Evolutionary conservation across 345 rosid species (phyloP), one percentile per base, ranked within the genome.

Genomic region (Eucalyptus rudis): DNA sequence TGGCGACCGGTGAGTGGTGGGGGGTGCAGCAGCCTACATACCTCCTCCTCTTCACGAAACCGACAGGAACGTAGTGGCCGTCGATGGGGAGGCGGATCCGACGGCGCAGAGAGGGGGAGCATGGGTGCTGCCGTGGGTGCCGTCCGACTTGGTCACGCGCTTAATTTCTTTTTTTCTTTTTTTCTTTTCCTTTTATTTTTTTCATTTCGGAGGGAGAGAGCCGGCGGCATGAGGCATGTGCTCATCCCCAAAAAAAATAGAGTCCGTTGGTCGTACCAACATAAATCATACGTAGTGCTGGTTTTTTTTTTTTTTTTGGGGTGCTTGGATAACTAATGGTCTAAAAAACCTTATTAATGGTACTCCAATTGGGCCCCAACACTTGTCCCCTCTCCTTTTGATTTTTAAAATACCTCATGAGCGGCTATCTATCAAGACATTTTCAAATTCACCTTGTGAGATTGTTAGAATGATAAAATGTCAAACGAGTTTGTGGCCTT

Each of bases 161-260:
- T 33, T 64, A 13, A 4, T 27, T 29, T 25, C 2, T 62, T 13
- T 5, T 27, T 0, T 5, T 3, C 3, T 29, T n/a, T 2, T 12
- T 27, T 0, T 11, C 1, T 6, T 29, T 12, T 66, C 9, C 19
- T 8, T 4, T 68, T 5, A 9, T 16, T 51, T 5, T 27, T 27
- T 12, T 66, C 20, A 33, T 16, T 33, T 68, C 9, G 19, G 36
- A 10, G 3, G 36, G 79, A 4, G 10, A 33, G 40, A 68, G 10
- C 80, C 80, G 44, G 44, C 44, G 80, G 80, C 80, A 3, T 17
- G 7, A 33, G 80, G 22, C 79, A 36, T 17, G 24, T 68, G 43
- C 80, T 33, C 43, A 68, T 7, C 80, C 10, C 44, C 44, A 5
- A 10, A 17, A 31, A 10, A 17, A 31, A 2, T 14, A 5, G 24